These are phyloP conservation scores for Colletotrichum musae DNA, from an alignment of 2,329 filamentous ascomycete species.

Conservation along the genomic window DNA sequence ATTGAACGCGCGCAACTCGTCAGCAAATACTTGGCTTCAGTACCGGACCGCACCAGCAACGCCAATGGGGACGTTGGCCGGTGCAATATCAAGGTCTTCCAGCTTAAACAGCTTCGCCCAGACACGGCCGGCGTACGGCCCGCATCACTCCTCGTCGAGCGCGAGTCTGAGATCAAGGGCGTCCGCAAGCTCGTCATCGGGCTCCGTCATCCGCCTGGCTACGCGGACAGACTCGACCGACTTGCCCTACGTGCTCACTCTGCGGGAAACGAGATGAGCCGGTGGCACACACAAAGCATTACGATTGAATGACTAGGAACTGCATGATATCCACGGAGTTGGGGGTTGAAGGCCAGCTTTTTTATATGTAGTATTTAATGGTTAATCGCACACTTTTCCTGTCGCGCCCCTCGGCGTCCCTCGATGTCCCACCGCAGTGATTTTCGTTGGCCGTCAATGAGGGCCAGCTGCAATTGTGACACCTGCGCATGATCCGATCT, in stretches of 20 bases:
- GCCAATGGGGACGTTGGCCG: constrained; percentile 59
- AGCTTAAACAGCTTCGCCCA: constrained; percentile 60
- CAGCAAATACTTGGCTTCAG: constrained; percentile 59
- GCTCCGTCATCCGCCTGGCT: constrained; percentile 65
- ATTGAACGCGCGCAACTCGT: constrained; percentile 55
- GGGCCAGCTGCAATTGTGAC: constrained; percentile 7
- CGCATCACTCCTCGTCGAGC: constrained; percentile 54
- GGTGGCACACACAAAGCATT: constrained; percentile 9
- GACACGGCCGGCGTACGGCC: constrained; percentile 56
- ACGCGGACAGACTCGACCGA: constrained; percentile 51
- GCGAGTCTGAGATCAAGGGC: constrained; percentile 56
- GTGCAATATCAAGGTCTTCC: constrained; percentile 52
- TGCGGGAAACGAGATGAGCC: constrained; percentile 39
- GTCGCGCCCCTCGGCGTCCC: neutral
- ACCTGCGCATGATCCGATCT: constrained; percentile 8
- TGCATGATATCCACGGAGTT: constrained; percentile 41
- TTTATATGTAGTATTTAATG: constrained; percentile 32
- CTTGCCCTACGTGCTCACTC: constrained; percentile 53
- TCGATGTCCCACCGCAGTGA: neutral
- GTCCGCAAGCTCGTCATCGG: constrained; percentile 51
- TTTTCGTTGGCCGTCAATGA: neutral
- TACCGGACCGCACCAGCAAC: constrained; percentile 70
- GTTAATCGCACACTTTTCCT: constrained; percentile 21
- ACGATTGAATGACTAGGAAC: constrained; percentile 36
- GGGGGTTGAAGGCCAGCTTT: neutral